Conservation (phyloP, 2,329 filamentous ascomycete genomes). For the Epichloe baconii region DNA sequence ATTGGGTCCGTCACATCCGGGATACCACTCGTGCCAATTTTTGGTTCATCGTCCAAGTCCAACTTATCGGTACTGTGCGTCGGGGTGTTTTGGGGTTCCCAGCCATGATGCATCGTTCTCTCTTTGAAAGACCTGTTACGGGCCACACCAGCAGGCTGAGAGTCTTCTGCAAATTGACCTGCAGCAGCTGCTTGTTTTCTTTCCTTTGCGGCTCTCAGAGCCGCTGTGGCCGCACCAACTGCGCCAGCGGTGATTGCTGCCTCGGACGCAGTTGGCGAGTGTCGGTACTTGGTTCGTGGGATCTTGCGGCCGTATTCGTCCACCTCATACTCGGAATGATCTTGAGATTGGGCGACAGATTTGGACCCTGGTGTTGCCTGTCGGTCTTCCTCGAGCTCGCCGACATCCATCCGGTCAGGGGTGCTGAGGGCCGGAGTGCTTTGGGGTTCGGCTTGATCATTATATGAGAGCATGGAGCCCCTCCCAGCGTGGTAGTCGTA, state of each 20-base stretch:
- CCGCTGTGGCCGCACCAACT: constrained; percentile 38
- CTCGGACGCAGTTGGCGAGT: constrained; percentile 44
- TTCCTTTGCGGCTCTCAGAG: constrained; percentile 35
- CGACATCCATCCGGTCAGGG: constrained; percentile 29
- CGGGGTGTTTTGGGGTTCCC: constrained; percentile 40
- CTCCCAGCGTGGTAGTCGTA: constrained; percentile 29
- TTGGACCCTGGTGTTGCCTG: constrained; percentile 26
- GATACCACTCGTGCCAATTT: constrained; percentile 55
- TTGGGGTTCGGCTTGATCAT: constrained; percentile 18
- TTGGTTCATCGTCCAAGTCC: constrained; percentile 37
- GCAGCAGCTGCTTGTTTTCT: constrained; percentile 27
- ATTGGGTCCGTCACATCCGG: constrained; percentile 58
- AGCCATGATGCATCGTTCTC: constrained; percentile 40
- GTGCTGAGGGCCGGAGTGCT: constrained; percentile 22
- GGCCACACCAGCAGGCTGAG: constrained; percentile 36
- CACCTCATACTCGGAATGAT: constrained; percentile 43
- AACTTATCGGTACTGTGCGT: constrained; percentile 46
- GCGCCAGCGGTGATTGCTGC: constrained; percentile 44
- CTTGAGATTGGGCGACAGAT: constrained; percentile 28
- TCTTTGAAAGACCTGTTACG: constrained; percentile 55
- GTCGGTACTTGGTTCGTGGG: constrained; percentile 27
- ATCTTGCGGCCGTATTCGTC: constrained; percentile 46
- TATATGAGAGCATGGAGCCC: constrained; percentile 24
- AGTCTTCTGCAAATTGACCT: constrained; percentile 25
- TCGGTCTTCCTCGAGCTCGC: constrained; percentile 25